phyloP scores from a whole-genome alignment of 495 filamentous ascomycete species.

The Podospora pseudoanserina region DNA sequence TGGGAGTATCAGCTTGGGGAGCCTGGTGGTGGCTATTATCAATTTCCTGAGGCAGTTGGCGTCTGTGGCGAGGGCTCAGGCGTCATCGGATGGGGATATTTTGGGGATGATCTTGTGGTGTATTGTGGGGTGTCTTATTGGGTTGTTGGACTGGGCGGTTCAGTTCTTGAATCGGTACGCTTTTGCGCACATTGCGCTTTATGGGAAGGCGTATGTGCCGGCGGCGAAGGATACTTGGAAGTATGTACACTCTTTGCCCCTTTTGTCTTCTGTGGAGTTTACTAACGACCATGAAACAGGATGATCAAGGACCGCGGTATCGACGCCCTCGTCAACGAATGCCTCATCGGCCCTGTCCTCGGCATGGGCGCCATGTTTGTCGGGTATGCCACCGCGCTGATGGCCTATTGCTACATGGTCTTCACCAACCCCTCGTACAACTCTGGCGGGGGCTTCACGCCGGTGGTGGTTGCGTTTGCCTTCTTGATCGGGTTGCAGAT shows the following conservation, averaged over 20 bases:
- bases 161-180: conserved; percentile 79
- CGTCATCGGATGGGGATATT: conserved; percentile 64
- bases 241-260: conserved; percentile 30
- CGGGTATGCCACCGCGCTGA: conserved; percentile 72
- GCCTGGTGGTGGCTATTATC: conserved; percentile 81
- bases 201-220: conserved; percentile 80
- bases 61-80: conserved; percentile 64
- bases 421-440: conserved; percentile 77
- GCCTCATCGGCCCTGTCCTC: conserved; percentile 85
- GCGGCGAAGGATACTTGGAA: conserved; percentile 85
- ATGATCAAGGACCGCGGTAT: conserved; percentile 92
- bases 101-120: conserved; percentile 65
- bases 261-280: background rate
- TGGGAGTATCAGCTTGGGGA: conserved; percentile 83
- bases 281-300: conserved; percentile 27
- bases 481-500: conserved; percentile 86
- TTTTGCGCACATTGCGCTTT: conserved; percentile 87
- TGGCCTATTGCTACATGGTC: conserved; percentile 80
- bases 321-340: conserved; percentile 85
- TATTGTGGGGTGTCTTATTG: conserved; percentile 69
- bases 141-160: conserved; percentile 78
- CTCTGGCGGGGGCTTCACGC: conserved; percentile 51
- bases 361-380: conserved; percentile 82
- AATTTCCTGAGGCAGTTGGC: conserved; percentile 75
- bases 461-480: conserved; percentile 74